Evolutionary conservation across 2,329 filamentous ascomycete species (phyloP), one percentile per base, ranked within the genome.

Genomic region (Pseudogymnoascus sp.): DNA sequence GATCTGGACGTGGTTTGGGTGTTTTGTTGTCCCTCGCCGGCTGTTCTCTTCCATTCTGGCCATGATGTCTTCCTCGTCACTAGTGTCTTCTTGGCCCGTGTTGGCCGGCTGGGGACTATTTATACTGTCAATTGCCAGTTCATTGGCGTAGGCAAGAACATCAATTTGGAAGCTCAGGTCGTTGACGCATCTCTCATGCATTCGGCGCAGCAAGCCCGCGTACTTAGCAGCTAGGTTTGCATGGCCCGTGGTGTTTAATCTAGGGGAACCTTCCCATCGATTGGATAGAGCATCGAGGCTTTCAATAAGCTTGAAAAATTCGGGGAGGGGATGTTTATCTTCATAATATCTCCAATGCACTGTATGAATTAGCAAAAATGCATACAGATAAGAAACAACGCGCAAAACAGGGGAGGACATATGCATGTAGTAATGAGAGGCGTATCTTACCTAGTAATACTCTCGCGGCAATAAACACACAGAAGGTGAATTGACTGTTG

Each of bases 401-500:
- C 8, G 16, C 6, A 42, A 42, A 19, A 38, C 0, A 3, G 16
- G 38, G 8, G 8, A 3, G 7, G 10, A 10, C 2, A 19, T 42
- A 42, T 21, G 10, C 16, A n/a, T 42, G 5, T 24, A 16, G 35
- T 61, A 31, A 31, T 60, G 31, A 56, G 59, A 62, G 61, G 63
- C 11, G 44, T 53, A 11, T 61, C 47, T 35, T 65, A 65, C 61
- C 66, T 40, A 74, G 64, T 14, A 74, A 65, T 61, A 73, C 69
- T 26, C 72, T 65, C 6, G 61, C 69, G n/a, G 70, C 70, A 14
- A 74, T 63, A 61, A 73, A 74, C 1, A 70, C 63, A 59, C 72
- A 74, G 42, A 74, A 73, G 0, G 67, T 62, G 50, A 72, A 73
- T 60, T 73, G 72, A 8, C 65, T 65, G 50, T 68, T 60, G 29